Evolutionary conservation across 495 filamentous ascomycete species (phyloP), one percentile per base, ranked within the genome.

Genomic region (Hypomontagnella monticulosa): DNA sequence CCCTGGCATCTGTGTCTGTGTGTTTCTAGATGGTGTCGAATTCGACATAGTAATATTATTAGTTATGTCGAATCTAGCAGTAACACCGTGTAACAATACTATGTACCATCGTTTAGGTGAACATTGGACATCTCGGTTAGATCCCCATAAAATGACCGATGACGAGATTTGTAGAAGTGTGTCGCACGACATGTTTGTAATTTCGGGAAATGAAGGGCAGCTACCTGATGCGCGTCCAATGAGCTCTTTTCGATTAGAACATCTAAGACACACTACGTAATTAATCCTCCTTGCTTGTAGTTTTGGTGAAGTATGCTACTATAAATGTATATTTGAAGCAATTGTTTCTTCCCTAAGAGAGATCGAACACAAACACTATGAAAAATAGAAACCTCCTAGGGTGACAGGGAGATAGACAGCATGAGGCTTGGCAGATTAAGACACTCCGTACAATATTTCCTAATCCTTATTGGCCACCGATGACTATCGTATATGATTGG

Each of bases 121-220:
- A 12, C 11, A 7, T 38, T 41, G 42, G 10, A 52, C 18, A 61
- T 52, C 57, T 64, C 34, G 44, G 46, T 32, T 46, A 44, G 40
- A 40, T 54, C 23, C 40, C 32, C 12, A 9, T 34, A 41, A 19
- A 34, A 44, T 62, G 8, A 50, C 36, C 27, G 33, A 50, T 50
- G 47, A 37, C 4, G 36, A 50, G 27, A 43, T 32, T 33, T 18
- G 27, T 18, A 5, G 16, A 49, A 18, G 38, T 15, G 18, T 63
- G 48, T 48, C 42, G 54, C 54, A 54, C 59, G 41, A 42, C 41
- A 7, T 52, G 53, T 49, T 32, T 44, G 55, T 18, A 69, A 69
- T 63, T 41, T 69, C 66, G 58, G 66, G 50, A 60, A 56, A 69
- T 56, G 43, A 63, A 49, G 42, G 59, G 59, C 16, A 14, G 42